Evolutionary conservation across 208 protist genomes (phyloP), one percentile per base, ranked within the genome.

Genomic region (Herpetomonas tarakana): DNA sequence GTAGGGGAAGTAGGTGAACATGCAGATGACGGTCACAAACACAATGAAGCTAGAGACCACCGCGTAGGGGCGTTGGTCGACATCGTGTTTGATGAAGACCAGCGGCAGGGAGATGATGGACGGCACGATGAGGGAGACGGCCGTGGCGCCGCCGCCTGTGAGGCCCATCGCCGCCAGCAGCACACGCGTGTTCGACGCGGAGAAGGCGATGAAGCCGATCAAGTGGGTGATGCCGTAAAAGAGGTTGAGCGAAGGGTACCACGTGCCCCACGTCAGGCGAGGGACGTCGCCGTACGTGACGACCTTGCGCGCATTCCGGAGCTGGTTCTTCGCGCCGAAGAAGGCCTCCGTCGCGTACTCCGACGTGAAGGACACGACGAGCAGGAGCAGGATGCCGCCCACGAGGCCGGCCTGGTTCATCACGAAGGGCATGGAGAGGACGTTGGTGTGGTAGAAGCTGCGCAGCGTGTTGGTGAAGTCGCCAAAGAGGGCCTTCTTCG

Each of bases 251-350:
- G 63, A 70, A 21, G 78, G 73, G 62, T 71, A 81, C 71, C 76
- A 78, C 35, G 67, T 41, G 19, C 67, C 74, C 63, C 71, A 74
- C 19, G 68, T 47, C 65, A 86, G 66, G 28, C 52, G 52, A 7
- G 74, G 69, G 29, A 83, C 71, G 66, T 75, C 66, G 19, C 79
- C 75, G 72, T 76, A 86, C 16, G 76, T 45, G n/a, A 77, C 56
- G 11, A 81, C 79, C 38, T 65, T 71, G 53, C 68, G 35, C 0
- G 74, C 71, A 4, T 69, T 51, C 29, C 59, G 52, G 65, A 86
- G 58, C 57, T 83, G 79, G 29, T 86, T 77, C 65, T 86, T 86
- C 12, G 75, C 74, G 0, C 57, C 71, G 46, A 86, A 83, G 65
- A 68, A 83, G 12, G 68, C 64, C 63, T 83, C 74, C 27, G 75